Evolutionary conservation across 495 filamentous ascomycete species (phyloP).

Genomic region (Tuber aestivum): DNA sequence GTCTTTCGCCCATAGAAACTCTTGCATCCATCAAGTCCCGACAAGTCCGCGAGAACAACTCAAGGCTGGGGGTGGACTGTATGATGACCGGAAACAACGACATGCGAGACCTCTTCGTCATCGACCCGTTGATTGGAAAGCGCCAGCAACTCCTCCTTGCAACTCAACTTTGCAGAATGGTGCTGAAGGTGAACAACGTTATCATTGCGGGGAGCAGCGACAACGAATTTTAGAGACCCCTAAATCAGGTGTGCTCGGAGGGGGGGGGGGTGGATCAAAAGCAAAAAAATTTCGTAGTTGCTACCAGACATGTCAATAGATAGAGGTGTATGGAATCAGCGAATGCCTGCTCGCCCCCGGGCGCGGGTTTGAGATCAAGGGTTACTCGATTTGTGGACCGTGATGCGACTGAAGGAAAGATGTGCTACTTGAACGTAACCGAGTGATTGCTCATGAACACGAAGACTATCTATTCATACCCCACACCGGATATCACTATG

Average conservation of each 20-base stretch:
- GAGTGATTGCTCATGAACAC: background rate
- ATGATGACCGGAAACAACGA: slow-evolving; percentile 92
- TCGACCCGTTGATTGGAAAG: slow-evolving; percentile 96
- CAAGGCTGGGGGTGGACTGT: slow-evolving; percentile 88
- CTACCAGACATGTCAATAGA: background rate
- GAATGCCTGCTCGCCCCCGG: background rate
- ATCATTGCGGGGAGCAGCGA: slow-evolving; percentile 91
- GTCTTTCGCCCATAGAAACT: slow-evolving; percentile 89
- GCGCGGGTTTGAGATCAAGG: background rate
- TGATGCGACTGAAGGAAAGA: background rate
- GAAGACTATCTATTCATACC: background rate
- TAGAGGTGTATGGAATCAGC: background rate
- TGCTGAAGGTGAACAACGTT: slow-evolving; percentile 95
- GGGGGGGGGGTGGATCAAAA: background rate
- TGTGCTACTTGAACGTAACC: background rate
- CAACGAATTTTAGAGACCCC: slow-evolving; percentile 68
- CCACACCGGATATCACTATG: background rate
- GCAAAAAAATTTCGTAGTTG: background rate
- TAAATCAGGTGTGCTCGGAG: background rate
- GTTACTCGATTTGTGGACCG: background rate
- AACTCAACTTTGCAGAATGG: slow-evolving; percentile 97
- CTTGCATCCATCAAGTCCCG: slow-evolving; percentile 90
- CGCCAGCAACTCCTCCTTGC: slow-evolving; percentile 91
- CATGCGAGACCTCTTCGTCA: slow-evolving; percentile 95
- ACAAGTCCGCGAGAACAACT: slow-evolving; percentile 84